Conservation (phyloP, 495 filamentous ascomycete genomes). For the Aspergillus bridgeri region DNA sequence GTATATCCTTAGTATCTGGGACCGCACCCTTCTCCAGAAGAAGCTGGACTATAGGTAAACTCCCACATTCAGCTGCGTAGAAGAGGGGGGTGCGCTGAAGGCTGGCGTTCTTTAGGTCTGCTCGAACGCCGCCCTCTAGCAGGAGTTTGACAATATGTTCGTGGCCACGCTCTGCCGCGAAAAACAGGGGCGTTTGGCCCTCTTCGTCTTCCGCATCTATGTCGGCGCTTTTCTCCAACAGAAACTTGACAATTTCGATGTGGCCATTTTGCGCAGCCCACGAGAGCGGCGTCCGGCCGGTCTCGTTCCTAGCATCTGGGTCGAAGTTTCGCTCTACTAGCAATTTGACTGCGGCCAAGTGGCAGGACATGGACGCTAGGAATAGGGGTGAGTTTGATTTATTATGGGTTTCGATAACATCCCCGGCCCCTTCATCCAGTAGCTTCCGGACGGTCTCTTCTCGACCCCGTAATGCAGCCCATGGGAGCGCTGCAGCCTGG, state of each 20-base stretch:
- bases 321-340: neutral
- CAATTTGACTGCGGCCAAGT: neutral
- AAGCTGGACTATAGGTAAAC: neutral
- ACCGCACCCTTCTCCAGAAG: neutral
- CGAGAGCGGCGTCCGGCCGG: neutral
- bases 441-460: neutral
- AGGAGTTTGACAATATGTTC: neutral
- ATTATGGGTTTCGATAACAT: neutral
- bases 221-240: neutral
- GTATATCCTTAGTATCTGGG: neutral
- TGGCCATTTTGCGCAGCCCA: conserved; percentile 1
- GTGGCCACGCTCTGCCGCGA: neutral
- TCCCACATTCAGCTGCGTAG: neutral
- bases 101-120: neutral
- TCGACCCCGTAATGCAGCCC: neutral
- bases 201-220: neutral
- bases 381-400: neutral
- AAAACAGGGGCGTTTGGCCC: neutral
- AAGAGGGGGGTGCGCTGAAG: neutral
- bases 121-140: neutral
- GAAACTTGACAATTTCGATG: neutral
- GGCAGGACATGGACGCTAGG: neutral
- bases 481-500: neutral
- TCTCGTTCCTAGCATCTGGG: neutral
- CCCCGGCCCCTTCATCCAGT: neutral